phyloP scores from a whole-genome alignment of 2,329 filamentous ascomycete species.

The Aspergillus carbonarius region DNA sequence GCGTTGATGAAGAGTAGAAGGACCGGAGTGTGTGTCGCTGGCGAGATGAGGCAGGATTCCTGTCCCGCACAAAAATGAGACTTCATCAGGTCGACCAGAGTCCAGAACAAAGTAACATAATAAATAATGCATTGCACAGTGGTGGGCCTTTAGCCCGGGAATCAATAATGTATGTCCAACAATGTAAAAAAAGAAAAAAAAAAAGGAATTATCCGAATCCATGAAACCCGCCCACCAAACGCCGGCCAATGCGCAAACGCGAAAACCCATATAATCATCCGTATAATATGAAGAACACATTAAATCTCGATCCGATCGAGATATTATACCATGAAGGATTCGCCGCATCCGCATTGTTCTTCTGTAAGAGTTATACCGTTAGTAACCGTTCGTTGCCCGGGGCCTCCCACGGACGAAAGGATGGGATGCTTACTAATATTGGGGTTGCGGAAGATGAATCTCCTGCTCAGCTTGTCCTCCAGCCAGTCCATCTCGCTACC shows the following conservation, averaged over 20 bases:
- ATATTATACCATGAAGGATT: slow-evolving; percentile 80
- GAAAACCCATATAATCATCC: slow-evolving; percentile 14
- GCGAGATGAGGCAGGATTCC: background rate
- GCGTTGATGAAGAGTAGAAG: no score
- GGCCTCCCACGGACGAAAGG: background rate
- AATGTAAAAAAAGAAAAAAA: slow-evolving; percentile 15
- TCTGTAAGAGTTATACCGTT: slow-evolving; percentile 56
- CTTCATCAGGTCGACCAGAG: background rate
- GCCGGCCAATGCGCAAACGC: slow-evolving; percentile 38
- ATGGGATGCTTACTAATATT: slow-evolving; percentile 80
- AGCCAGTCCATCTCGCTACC: slow-evolving; percentile 99
- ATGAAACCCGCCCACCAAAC: slow-evolving; percentile 25
- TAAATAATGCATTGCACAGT: slow-evolving; percentile 6
- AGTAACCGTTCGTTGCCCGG: slow-evolving; percentile 15
- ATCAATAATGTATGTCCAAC: slow-evolving; percentile 16
- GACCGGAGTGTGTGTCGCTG: no score
- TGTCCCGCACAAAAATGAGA: background rate
- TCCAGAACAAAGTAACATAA: background rate
- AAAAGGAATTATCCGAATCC: slow-evolving; percentile 1
- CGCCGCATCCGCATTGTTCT: slow-evolving; percentile 92
- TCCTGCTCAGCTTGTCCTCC: slow-evolving; percentile 87
- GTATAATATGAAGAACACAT: slow-evolving; percentile 9
- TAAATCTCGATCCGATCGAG: slow-evolving; percentile 13
- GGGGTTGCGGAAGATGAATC: slow-evolving; percentile 93
- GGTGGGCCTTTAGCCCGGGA: slow-evolving; percentile 14